phyloP scores from a whole-genome alignment of 768 basidiomycete genomes.

The Rhizopogon roseolus region DNA sequence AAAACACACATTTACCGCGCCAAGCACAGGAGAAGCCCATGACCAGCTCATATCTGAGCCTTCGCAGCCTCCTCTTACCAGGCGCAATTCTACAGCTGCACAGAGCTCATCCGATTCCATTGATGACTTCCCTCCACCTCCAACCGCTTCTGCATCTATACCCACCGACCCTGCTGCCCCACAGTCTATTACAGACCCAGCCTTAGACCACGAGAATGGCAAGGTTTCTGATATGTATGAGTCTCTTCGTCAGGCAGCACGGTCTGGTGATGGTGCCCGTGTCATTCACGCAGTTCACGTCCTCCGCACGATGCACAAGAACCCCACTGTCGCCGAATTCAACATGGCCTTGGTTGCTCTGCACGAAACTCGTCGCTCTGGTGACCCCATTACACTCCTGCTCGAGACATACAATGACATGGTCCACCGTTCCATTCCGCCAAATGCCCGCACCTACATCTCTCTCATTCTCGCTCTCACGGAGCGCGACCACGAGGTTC shows the following conservation, averaged over 20 bases:
- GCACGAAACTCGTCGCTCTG: slow-evolving; percentile 35
- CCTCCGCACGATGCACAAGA: slow-evolving; percentile 8
- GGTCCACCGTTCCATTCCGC: slow-evolving; percentile 54
- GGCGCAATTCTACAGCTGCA: slow-evolving; percentile 46
- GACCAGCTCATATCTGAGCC: slow-evolving; percentile 14
- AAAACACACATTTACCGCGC: slow-evolving; percentile 49
- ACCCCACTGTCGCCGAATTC: slow-evolving; percentile 47
- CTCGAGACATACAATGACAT: slow-evolving; percentile 71
- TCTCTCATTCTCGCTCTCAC: slow-evolving; percentile 58
- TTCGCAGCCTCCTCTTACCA: slow-evolving; percentile 30
- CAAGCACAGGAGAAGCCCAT: slow-evolving; percentile 12
- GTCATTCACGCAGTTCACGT: slow-evolving; percentile 24
- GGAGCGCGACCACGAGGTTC: slow-evolving; percentile 63
- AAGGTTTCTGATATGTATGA: background rate
- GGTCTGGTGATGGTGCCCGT: slow-evolving; percentile 21
- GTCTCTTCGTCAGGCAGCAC: slow-evolving; percentile 21
- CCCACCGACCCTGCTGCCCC: slow-evolving; percentile 21
- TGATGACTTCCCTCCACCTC: slow-evolving; percentile 14
- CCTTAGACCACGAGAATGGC: slow-evolving; percentile 7
- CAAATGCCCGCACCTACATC: slow-evolving; percentile 59
- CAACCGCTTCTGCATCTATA: slow-evolving; percentile 7
- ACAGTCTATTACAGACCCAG: slow-evolving; percentile 22
- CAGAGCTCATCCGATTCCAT: slow-evolving; percentile 17
- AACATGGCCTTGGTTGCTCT: slow-evolving; percentile 60
- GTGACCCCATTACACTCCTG: slow-evolving; percentile 52